Evolutionary conservation across 768 basidiomycete species (phyloP).

Genomic region (Tylopilus vinaceipallidus): DNA sequence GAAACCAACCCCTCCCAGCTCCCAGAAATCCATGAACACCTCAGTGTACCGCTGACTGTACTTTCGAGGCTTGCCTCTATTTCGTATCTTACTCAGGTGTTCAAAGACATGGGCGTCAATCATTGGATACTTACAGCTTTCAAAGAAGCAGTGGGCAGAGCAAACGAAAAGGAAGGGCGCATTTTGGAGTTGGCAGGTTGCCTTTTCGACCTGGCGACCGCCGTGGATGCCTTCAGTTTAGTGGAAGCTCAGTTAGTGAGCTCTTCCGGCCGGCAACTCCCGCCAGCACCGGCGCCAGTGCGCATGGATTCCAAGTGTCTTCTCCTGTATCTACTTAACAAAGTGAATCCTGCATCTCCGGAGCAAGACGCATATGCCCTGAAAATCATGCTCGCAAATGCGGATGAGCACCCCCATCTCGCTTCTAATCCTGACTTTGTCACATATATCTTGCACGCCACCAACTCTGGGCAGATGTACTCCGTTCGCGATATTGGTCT

Average conservation of each 20-base stretch:
- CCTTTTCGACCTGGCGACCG: slow-evolving; percentile 1
- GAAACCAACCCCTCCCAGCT: neutral
- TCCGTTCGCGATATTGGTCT: neutral
- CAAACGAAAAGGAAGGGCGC: neutral
- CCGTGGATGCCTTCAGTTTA: neutral
- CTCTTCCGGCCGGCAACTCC: too few species aligned
- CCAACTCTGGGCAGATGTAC: neutral
- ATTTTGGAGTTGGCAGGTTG: slow-evolving; percentile 1
- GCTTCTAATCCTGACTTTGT: neutral
- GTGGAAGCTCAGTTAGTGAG: neutral
- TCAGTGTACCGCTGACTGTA: slow-evolving; percentile 1
- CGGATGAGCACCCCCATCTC: neutral
- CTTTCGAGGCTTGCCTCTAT: neutral
- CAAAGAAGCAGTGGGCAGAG: neutral
- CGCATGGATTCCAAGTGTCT: neutral
- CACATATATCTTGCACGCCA: slow-evolving; percentile 4
- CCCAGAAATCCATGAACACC: neutral
- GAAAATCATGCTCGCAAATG: slow-evolving; percentile 1
- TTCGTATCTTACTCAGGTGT: neutral
- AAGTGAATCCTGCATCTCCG: neutral
- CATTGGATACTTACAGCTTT: neutral
- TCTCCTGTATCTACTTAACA: slow-evolving; percentile 1
- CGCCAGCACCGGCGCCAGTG: too few species aligned
- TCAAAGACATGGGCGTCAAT: neutral
- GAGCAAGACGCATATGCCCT: slow-evolving; percentile 2